Base-by-base conservation (phyloP, 1,284 basidiomycete species). In the Microbotryomycetes sp. region DNA sequence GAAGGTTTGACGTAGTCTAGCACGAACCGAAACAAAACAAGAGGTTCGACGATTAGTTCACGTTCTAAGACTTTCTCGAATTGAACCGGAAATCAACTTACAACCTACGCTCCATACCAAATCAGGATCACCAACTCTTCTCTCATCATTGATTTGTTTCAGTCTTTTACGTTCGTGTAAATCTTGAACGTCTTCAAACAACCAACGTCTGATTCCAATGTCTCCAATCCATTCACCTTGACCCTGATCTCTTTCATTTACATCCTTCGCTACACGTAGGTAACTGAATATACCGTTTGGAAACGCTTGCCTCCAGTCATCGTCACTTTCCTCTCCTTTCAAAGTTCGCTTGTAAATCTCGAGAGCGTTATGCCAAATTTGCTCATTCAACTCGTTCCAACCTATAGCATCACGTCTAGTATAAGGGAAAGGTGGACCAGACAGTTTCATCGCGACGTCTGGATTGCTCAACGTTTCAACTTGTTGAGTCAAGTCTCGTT, bases 361-460 rank as follows among this genome's bases (percentile, higher is more conserved):
- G 19, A 63, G 32, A 1, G 22, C 22, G 4, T 12, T 28, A n/a
- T 31, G 47, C 15, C 31, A 25, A 1, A 32, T 28, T 1, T 12
- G 25, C 9, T 29, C 46, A 4, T 26, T 42, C 22, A 29, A 19
- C 5, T 46, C n/a, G 15, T 23, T 28, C 51, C 53, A 59, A 1
- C 23, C 54, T n/a, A 4, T 4, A 14, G 49, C 62, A 29, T 54
- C 15, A 25, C 42, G 32, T 3, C 16, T 23, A 4, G 36, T 16
- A 42, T 64, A 64, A 6, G 65, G 65, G 25, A 50, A 66, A 16
- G 65, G 65, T 31, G 65, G 65, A 3, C 65, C 65, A 42, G 54
- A 30, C 14, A 66, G 54, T 15, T 58, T 26, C 3, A 47, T 28
- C 1, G 29, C 51, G 16, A 62, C 58, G 23, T 3, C 22, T 2